A percentile compares a stretch with the other conserved stretches of the same genome.
Conservation (phyloP, 1,284 basidiomycete species). For the Fomitopsis betulina region DNA sequence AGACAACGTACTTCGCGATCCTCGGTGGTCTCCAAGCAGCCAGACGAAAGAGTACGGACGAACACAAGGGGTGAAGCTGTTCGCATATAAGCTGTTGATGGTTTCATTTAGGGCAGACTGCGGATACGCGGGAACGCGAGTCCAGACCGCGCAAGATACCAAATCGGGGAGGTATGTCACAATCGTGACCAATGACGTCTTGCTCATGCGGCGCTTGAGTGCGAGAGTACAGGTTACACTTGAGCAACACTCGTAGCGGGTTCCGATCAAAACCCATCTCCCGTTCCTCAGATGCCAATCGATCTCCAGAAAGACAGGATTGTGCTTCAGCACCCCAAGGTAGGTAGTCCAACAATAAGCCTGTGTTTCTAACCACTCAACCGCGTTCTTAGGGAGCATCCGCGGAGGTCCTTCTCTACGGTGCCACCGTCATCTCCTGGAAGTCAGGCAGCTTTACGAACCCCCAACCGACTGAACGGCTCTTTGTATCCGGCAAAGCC, state of each 20-base stretch:
- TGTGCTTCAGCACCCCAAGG: slow-evolving; percentile 51
- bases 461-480: slow-evolving; percentile 49
- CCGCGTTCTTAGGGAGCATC: slow-evolving; percentile 53
- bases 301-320: slow-evolving; percentile 35
- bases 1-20: neutral
- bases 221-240: neutral
- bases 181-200: neutral
- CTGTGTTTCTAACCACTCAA: neutral
- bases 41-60: neutral
- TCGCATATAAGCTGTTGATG: neutral
- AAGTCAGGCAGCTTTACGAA: slow-evolving; percentile 41
- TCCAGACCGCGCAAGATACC: neutral
- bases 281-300: slow-evolving; percentile 43
- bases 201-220: neutral
- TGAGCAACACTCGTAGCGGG: too few species aligned
- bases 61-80: neutral
- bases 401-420: slow-evolving; percentile 71
- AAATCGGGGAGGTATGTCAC: neutral
- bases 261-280: too few species aligned
- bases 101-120: slow-evolving; percentile 16
- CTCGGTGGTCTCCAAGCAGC: neutral
- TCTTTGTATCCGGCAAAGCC: slow-evolving; percentile 78
- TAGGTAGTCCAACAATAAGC: slow-evolving; percentile 14
- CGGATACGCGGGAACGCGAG: neutral
- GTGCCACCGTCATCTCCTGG: slow-evolving; percentile 81